Evolutionary conservation across 805 yeast species (phyloP).

Genomic region (Barnettozyma populi): DNA sequence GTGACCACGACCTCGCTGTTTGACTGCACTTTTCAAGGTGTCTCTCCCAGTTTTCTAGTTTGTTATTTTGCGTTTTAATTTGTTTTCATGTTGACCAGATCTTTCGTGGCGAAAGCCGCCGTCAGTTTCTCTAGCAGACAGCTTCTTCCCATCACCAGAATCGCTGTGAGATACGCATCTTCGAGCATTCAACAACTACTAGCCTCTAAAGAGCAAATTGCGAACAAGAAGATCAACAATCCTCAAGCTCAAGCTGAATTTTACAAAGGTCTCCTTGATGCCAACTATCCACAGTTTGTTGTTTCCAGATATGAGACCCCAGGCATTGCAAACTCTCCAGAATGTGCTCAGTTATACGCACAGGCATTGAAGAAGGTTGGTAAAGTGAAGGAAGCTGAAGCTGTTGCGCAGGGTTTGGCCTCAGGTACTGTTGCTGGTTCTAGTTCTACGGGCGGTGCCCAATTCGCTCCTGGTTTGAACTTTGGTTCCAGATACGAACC

Average conservation of each 20-base stretch:
- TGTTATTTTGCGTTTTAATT: too few relatives aligned
- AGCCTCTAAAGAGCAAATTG: slow-evolving; percentile 74
- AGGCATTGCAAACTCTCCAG: slow-evolving; percentile 80
- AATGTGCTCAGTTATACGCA: slow-evolving; percentile 71
- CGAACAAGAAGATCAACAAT: slow-evolving; percentile 68
- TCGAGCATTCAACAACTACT: slow-evolving; percentile 27
- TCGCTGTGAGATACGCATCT: slow-evolving; percentile 20
- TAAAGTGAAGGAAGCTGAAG: slow-evolving; percentile 70
- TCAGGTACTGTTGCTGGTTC: slow-evolving; percentile 24
- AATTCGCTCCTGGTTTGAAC: slow-evolving; percentile 27
- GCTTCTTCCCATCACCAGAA: not conserved
- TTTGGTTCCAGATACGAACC: slow-evolving; percentile 75
- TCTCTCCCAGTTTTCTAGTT: too few relatives aligned
- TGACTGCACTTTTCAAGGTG: not conserved
- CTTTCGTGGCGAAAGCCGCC: not conserved
- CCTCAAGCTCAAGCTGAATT: slow-evolving; percentile 77
- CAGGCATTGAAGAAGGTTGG: slow-evolving; percentile 80
- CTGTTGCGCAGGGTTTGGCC: slow-evolving; percentile 44
- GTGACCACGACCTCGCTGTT: not conserved
- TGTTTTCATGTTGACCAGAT: not conserved
- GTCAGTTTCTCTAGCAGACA: not conserved
- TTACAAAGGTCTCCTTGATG: slow-evolving; percentile 63
- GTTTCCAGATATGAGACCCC: slow-evolving; percentile 92
- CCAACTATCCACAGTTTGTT: slow-evolving; percentile 93
- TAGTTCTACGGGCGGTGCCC: slow-evolving; percentile 20